Percentiles rank a stretch among this genome's conserved stretches.
Conservation (phyloP, 352 stramenopile genomes). For the Thraustotheca clavata region DNA sequence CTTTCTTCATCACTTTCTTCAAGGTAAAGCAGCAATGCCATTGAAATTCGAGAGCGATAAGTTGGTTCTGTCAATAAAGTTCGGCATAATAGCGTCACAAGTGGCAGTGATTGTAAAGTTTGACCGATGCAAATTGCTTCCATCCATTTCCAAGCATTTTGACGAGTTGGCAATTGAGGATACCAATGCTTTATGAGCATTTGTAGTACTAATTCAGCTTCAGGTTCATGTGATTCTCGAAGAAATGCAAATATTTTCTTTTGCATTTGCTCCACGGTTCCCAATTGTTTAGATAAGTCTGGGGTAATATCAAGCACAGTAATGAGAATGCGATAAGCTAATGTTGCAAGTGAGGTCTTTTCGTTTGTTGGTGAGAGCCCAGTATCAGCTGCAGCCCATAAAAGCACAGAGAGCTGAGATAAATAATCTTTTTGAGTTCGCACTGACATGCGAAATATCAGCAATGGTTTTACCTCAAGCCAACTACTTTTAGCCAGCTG, state of each 20-base stretch:
- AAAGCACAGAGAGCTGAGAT: background rate
- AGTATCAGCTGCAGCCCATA: conserved; percentile 3
- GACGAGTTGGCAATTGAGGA: background rate
- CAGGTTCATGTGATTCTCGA: background rate
- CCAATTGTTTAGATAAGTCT: background rate
- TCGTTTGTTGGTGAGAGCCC: background rate
- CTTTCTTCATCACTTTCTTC: background rate
- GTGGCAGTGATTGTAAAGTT: background rate
- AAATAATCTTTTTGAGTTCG: conserved; percentile 15
- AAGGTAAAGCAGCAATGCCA: background rate
- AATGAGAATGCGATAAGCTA: background rate
- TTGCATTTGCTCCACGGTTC: background rate
- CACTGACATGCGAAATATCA: conserved; percentile 10
- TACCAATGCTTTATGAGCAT: conserved; percentile 1
- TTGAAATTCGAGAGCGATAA: background rate
- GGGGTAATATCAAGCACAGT: background rate
- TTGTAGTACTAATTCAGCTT: conserved; percentile 11
- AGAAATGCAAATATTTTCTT: conserved; percentile 18
- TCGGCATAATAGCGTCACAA: background rate
- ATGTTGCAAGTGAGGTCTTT: background rate
- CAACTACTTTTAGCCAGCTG: background rate
- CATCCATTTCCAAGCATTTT: conserved; percentile 13
- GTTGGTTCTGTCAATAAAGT: background rate
- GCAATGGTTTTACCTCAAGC: background rate
- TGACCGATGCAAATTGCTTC: conserved; percentile 9